phyloP scores from a whole-genome alignment of 1,139 yeast species.

The Spathaspora sp. region DNA sequence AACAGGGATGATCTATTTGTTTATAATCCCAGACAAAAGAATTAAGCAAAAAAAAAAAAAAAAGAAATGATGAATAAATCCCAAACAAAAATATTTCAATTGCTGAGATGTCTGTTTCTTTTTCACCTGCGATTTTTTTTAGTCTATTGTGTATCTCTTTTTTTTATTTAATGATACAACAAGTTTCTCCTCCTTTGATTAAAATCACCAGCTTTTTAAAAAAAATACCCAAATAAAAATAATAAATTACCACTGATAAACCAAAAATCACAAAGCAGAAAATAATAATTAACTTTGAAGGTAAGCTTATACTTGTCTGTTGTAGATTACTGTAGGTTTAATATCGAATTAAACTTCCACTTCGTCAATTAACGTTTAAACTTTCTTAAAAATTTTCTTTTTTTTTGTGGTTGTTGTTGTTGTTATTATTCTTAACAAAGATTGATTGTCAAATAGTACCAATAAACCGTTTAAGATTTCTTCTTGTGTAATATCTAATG shows the following conservation, averaged over 20 bases:
- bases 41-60: neutral
- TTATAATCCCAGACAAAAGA: neutral
- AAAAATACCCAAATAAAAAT: neutral
- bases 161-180: neutral
- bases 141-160: neutral
- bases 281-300: no score
- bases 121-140: neutral
- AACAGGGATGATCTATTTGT: neutral
- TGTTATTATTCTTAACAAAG: no score
- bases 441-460: no score
- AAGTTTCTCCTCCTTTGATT: neutral
- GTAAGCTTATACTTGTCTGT: neutral
- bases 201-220: neutral
- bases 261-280: neutral
- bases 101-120: conserved; percentile 1
- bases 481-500: no score
- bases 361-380: neutral
- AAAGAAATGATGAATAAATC: neutral
- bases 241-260: no score
- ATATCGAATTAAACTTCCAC: neutral
- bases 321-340: neutral
- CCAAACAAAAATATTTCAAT: neutral
- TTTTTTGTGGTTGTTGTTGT: neutral
- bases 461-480: no score
- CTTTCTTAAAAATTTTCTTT: no score